Conservation (phyloP, 192 early-diverging fungal species). For the Coemansia sp. region DNA sequence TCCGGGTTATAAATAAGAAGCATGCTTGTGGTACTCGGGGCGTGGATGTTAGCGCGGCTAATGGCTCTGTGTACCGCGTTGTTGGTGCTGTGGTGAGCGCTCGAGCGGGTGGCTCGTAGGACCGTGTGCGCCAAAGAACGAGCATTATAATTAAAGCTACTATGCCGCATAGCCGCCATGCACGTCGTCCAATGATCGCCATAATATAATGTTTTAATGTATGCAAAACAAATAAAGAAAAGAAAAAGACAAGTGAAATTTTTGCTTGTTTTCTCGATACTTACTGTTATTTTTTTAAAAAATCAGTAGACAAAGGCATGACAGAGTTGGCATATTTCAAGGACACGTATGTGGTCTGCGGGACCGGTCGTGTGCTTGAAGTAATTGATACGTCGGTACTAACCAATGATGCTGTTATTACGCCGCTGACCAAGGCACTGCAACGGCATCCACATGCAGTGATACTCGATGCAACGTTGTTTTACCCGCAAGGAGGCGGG, state of each 20-base stretch:
- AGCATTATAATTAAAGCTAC: neutral
- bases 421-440: constrained; percentile 3
- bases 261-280: neutral
- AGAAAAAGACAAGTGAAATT: neutral
- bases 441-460: constrained; percentile 14
- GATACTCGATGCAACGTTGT: constrained; percentile 23
- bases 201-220: neutral
- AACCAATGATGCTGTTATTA: neutral
- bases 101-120: neutral
- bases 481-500: constrained; percentile 35
- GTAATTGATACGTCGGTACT: neutral
- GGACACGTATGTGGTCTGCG: constrained; percentile 21
- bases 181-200: neutral
- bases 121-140: neutral
- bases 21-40: constrained; percentile 6
- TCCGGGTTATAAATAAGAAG: constrained; percentile 54
- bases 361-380: constrained; percentile 4
- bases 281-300: no score
- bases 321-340: constrained; percentile 20
- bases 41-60: neutral
- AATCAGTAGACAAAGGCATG: neutral
- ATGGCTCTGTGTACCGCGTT: constrained; percentile 1
- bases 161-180: neutral
- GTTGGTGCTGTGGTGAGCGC: neutral
- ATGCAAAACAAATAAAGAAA: neutral